Percentiles rank a stretch among this genome's conserved stretches.
These are phyloP conservation scores for Coffea eugenioides DNA, from an alignment of 257 asterid genomes.

Conservation along the genomic window DNA sequence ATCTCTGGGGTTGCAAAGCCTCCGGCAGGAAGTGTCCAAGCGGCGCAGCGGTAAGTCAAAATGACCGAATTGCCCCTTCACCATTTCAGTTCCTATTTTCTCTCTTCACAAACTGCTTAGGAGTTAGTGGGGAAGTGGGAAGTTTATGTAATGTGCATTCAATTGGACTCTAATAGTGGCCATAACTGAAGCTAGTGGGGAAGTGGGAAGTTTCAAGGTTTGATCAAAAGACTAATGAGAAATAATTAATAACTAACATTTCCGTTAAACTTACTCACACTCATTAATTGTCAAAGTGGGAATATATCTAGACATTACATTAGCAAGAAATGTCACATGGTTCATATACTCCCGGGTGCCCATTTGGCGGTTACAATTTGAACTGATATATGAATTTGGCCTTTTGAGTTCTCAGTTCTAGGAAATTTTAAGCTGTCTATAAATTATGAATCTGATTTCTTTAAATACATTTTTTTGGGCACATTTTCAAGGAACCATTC, in stretches of 20 bases:
- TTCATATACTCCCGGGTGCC: not conserved
- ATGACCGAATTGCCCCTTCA: not conserved
- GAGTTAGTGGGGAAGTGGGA: too few relatives aligned
- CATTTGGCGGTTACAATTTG: too few relatives aligned
- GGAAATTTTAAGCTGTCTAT: too few relatives aligned
- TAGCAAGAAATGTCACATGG: not conserved
- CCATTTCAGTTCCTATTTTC: not conserved
- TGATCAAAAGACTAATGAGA: not conserved
- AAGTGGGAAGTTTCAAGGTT: slow-evolving; percentile 7
- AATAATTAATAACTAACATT: not conserved
- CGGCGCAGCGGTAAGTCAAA: slow-evolving; percentile 51
- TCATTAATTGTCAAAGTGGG: too few relatives aligned
- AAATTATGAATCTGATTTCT: too few relatives aligned
- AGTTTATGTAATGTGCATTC: too few relatives aligned
- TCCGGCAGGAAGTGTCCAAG: slow-evolving; percentile 40
- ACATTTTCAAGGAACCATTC: not conserved
- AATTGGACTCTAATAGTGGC: too few relatives aligned
- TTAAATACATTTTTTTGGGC: not conserved
- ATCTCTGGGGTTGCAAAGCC: slow-evolving; percentile 62
- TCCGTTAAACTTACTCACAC: not conserved
- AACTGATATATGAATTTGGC: not conserved
- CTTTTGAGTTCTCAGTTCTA: not conserved
- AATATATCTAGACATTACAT: too few relatives aligned
- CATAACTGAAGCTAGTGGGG: slow-evolving; percentile 15
- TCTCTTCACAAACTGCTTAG: too few relatives aligned